A percentile compares a stretch with the other conserved stretches of the same genome.
phyloP scores from a whole-genome alignment of 441 rosid species.

The Aquilaria agallochum region DNA sequence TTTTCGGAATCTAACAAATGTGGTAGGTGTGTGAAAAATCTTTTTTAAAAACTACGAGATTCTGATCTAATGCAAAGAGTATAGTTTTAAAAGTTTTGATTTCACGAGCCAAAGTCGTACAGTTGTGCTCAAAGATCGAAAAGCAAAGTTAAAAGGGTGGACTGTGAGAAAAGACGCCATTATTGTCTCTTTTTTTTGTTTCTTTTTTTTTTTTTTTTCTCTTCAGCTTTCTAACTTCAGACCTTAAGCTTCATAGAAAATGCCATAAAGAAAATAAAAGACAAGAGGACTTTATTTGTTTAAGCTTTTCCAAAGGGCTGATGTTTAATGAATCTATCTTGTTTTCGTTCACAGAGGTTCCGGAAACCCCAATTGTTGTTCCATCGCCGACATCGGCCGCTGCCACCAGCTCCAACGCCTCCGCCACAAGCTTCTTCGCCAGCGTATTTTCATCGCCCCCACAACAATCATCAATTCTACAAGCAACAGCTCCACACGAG shows the following conservation, averaged over 20 bases:
- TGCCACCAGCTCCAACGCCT: slow-evolving; percentile 19
- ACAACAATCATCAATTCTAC: slow-evolving; percentile 24
- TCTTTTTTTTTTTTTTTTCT: not conserved
- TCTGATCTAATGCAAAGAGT: too few relatives aligned
- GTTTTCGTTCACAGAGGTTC: slow-evolving; percentile 31
- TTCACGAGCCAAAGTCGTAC: slow-evolving; percentile 12
- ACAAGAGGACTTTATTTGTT: too few relatives aligned
- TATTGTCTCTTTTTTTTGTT: slow-evolving; percentile 19
- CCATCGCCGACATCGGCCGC: slow-evolving; percentile 29
- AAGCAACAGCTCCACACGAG: slow-evolving; percentile 28
- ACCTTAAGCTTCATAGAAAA: not conserved
- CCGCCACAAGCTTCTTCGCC: slow-evolving; percentile 29
- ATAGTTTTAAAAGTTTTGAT: not conserved
- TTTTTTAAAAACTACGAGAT: too few relatives aligned
- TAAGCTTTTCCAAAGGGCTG: too few relatives aligned
- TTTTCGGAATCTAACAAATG: slow-evolving; percentile 13
- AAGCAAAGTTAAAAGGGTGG: slow-evolving; percentile 8
- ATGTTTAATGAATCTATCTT: not conserved
- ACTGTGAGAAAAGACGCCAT: slow-evolving; percentile 40
- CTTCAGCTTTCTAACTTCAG: not conserved
- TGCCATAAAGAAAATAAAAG: too few relatives aligned
- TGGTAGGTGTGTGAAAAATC: slow-evolving; percentile 13
- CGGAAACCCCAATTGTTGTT: slow-evolving; percentile 34
- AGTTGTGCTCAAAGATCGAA: slow-evolving; percentile 28
- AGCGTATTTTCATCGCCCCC: slow-evolving; percentile 31